Conservation (phyloP, 148 eudicot genomes). For the Spergularia bocconei region DNA sequence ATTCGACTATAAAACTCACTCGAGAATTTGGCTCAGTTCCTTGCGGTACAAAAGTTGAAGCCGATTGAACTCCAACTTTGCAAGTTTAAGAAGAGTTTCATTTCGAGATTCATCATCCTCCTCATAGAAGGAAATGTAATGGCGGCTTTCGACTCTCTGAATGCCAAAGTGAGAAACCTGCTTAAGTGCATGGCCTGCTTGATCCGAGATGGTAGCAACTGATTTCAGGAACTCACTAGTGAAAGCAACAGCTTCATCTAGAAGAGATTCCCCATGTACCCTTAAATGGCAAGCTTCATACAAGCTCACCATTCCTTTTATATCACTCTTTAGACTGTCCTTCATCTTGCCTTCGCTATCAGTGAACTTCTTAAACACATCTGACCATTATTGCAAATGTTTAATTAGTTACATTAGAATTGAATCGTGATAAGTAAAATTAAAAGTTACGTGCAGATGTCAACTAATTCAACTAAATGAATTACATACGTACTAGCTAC, state of each 20-base stretch:
- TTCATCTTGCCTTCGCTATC: slow-evolving; percentile 19
- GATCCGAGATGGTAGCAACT: not conserved
- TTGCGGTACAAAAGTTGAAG: slow-evolving; percentile 36
- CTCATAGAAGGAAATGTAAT: slow-evolving; percentile 29
- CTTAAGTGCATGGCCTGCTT: slow-evolving; percentile 24
- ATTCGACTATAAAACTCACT: slow-evolving; percentile 14
- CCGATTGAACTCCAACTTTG: slow-evolving; percentile 38
- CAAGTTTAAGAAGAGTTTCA: slow-evolving; percentile 28
- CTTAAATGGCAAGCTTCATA: slow-evolving; percentile 30
- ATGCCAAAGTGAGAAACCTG: slow-evolving; percentile 27
- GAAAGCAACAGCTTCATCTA: slow-evolving; percentile 22
- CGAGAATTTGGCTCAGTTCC: slow-evolving; percentile 34
- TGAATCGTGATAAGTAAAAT: too few species aligned
- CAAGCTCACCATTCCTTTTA: slow-evolving; percentile 29
- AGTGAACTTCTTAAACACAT: slow-evolving; percentile 28
- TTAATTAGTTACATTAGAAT: too few species aligned
- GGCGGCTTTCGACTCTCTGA: slow-evolving; percentile 24
- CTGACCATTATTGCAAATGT: not conserved
- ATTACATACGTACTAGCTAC: too few species aligned
- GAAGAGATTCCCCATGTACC: slow-evolving; percentile 16
- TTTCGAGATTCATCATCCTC: slow-evolving; percentile 20
- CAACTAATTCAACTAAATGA: too few species aligned
- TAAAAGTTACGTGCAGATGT: too few species aligned
- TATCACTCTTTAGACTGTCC: slow-evolving; percentile 14
- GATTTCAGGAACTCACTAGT: slow-evolving; percentile 2